Percentiles rank a stretch among this genome's conserved stretches.
Conservation (phyloP, 495 filamentous ascomycete species). For the Penicillium cinerascens region DNA sequence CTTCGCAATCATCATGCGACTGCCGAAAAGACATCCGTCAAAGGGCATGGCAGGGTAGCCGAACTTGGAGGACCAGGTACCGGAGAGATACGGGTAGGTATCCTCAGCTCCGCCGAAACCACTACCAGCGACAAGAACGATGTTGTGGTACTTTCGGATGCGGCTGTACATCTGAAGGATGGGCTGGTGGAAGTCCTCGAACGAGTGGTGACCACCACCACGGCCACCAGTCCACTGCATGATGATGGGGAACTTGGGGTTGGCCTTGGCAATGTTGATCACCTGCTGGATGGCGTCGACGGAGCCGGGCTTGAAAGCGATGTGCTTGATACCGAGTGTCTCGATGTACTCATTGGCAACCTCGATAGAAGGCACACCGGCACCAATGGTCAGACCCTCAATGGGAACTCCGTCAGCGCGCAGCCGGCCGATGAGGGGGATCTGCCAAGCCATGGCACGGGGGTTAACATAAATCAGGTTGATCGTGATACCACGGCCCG, state of each 20-base stretch:
- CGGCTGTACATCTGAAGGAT: constrained; percentile 42
- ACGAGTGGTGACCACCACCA: constrained; percentile 51
- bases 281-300: constrained; percentile 44
- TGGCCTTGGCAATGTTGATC: constrained; percentile 42
- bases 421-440: constrained; percentile 81
- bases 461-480: constrained; percentile 98
- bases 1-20: constrained; percentile 49
- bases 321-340: constrained; percentile 45
- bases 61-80: constrained; percentile 38
- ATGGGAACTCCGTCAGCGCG: constrained; percentile 87
- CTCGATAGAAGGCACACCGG: constrained; percentile 49
- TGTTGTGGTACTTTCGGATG: constrained; percentile 43
- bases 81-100: constrained; percentile 47
- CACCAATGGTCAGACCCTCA: constrained; percentile 68
- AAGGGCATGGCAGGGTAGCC: constrained; percentile 47
- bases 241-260: constrained; percentile 46
- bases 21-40: constrained; percentile 46
- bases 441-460: constrained; percentile 95
- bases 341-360: constrained; percentile 45
- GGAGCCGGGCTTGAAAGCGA: constrained; percentile 50
- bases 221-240: constrained; percentile 52
- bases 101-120: constrained; percentile 47
- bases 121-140: constrained; percentile 48
- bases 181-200: constrained; percentile 49
- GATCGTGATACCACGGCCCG: constrained; percentile 87